Percentiles rank a stretch among this genome's conserved stretches.
These are phyloP conservation scores for Echinochloa phyllopogon DNA, from an alignment of 176 grass and related monocot genomes.

Conservation along the genomic window DNA sequence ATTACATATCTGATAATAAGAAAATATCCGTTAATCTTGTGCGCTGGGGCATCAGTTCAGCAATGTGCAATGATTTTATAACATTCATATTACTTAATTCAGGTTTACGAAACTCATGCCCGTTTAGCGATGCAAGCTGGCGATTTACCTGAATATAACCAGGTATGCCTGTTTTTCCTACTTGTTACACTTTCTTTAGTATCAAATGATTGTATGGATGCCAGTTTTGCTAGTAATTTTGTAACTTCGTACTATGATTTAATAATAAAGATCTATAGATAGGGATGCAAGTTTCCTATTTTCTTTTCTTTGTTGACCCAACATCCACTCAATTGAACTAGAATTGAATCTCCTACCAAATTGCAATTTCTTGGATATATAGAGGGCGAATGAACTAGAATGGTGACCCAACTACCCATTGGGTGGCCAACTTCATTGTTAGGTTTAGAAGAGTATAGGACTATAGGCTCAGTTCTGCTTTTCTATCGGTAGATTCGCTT, in stretches of 20 bases:
- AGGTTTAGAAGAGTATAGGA: slow-evolving; percentile 6
- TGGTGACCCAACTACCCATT: neutral
- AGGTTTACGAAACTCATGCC: slow-evolving; percentile 99
- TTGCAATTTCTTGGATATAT: neutral
- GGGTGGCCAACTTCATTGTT: neutral
- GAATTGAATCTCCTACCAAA: neutral
- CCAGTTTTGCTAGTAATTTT: slow-evolving; percentile 19
- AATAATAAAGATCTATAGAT: neutral
- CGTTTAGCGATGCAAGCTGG: slow-evolving; percentile 86
- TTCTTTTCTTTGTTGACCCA: neutral
- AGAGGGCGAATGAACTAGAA: neutral
- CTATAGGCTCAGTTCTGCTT: neutral
- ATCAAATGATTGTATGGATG: slow-evolving; percentile 20
- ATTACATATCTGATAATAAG: neutral
- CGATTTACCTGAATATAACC: slow-evolving; percentile 91
- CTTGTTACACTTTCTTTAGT: slow-evolving; percentile 13
- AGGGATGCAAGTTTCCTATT: neutral
- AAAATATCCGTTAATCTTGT: slow-evolving; percentile 27
- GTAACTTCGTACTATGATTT: neutral
- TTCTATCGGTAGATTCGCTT: neutral
- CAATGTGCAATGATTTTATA: slow-evolving; percentile 23
- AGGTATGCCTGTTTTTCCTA: slow-evolving; percentile 58
- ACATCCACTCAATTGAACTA: neutral
- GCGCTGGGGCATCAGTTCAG: slow-evolving; percentile 18
- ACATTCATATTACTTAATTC: slow-evolving; percentile 52